Base-by-base conservation (phyloP, 495 filamentous ascomycete genomes). In the Parathielavia appendiculata region DNA sequence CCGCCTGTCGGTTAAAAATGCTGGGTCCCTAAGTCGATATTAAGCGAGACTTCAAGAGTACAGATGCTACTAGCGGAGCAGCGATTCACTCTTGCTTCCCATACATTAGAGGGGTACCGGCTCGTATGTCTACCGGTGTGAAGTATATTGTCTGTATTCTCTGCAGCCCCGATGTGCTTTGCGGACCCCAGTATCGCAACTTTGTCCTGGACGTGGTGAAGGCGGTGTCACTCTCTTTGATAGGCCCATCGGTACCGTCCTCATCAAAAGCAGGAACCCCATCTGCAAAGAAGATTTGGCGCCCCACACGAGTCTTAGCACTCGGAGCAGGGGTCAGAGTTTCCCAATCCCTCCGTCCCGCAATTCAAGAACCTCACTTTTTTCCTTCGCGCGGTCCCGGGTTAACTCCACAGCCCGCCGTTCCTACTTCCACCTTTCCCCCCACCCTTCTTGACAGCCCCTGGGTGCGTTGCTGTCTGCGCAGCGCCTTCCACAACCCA, bases 221-320 rank as follows among this genome's bases (percentile, higher is more conserved):
- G 9, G 11, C 9, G 9, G 30, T 1, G 1, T 0, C 13, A 17
- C 9, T 13, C 3, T 35, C 30, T 14, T 17, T 36, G 47, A 51
- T 58, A 58, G 47, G 26, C 38, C 32, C 17, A 8, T 17, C 5
- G 38, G 46, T 57, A 20, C 38, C 35, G 1, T 23, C 26, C 43
- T 40, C 17, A 10, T 39, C 13, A 46, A 48, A 38, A 26, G 11
- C 22, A 7, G 35, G 13, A 5, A 16, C 13, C 39, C 13, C 22
- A 19, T 38, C 48, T 51, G 55, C 45, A 58, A 32, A 38, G 40
- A 44, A 58, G 44, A 44, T 51, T 58, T 58, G 39, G 38, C 38
- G 40, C 26, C 40, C 56, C 55, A 51, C 55, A 30, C 20, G 17
- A 46, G 10, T 6, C 2, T 44, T 11, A 19, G 19, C 20, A 26